Evolutionary conservation across 305 asterid genomes (phyloP).

Genomic region (Fraxinus nigra): DNA sequence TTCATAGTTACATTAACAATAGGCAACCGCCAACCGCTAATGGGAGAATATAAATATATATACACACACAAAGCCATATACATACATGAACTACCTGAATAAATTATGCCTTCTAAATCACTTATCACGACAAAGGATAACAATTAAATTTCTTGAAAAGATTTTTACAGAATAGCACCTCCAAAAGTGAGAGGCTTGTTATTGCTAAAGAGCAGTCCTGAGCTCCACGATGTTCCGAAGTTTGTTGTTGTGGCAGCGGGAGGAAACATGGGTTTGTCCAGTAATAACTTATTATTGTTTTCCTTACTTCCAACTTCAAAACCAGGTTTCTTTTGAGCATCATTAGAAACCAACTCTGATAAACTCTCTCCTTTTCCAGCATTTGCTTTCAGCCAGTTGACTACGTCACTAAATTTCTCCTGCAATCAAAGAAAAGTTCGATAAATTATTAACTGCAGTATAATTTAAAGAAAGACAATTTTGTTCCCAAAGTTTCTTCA

Average conservation of each 20-base stretch:
- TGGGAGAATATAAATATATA: too few relatives aligned
- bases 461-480: background rate
- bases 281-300: constrained; percentile 37
- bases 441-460: background rate
- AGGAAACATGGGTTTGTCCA: constrained; percentile 51
- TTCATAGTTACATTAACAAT: background rate
- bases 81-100: background rate
- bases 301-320: constrained; percentile 41
- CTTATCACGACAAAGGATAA: background rate
- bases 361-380: constrained; percentile 45
- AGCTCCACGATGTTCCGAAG: constrained; percentile 54
- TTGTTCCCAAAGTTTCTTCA: background rate
- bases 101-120: background rate
- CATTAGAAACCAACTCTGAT: constrained; percentile 34
- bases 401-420: constrained; percentile 87
- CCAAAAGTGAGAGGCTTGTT: constrained; percentile 63
- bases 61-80: background rate
- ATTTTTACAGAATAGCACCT: constrained; percentile 38
- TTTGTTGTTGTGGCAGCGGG: constrained; percentile 39
- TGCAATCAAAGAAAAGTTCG: constrained; percentile 36
- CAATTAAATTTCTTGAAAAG: background rate
- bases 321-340: constrained; percentile 37
- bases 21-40: too few relatives aligned
- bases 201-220: constrained; percentile 50
- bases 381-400: constrained; percentile 78